These are phyloP conservation scores for Chloris gayana DNA, from an alignment of 176 grass and related monocot genomes.

Conservation along the genomic window DNA sequence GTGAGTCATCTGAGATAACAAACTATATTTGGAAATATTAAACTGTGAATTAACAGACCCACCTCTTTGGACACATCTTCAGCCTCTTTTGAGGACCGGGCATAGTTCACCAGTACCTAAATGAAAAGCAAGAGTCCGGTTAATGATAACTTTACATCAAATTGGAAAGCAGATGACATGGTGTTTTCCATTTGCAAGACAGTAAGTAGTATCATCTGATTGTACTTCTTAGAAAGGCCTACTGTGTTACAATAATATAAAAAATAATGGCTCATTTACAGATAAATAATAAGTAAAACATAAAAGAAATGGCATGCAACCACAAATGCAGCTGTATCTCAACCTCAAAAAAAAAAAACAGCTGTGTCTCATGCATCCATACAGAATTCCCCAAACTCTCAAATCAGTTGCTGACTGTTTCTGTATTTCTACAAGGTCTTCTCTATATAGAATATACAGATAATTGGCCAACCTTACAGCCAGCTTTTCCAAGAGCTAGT, in stretches of 20 bases:
- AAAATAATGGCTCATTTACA: not conserved
- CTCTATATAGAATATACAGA: not conserved
- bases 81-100: conserved; percentile 92
- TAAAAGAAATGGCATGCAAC: not conserved
- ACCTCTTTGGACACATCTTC: conserved; percentile 94
- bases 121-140: conserved; percentile 31
- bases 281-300: not conserved
- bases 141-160: not conserved
- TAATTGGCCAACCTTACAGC: conserved; percentile 73
- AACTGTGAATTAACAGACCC: conserved; percentile 2
- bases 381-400: not conserved
- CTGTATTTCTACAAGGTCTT: not conserved
- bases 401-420: not conserved
- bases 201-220: not conserved
- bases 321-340: not conserved
- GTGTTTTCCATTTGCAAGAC: not conserved
- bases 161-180: not conserved
- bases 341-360: no score
- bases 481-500: conserved; percentile 84
- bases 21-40: conserved; percentile 6
- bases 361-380: not conserved
- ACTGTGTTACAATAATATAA: not conserved
- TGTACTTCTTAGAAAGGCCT: not conserved
- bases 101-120: conserved; percentile 96
- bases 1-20: not conserved